These are phyloP conservation scores for Trametes punicea DNA, from an alignment of 768 basidiomycete species.

Conservation along the genomic window DNA sequence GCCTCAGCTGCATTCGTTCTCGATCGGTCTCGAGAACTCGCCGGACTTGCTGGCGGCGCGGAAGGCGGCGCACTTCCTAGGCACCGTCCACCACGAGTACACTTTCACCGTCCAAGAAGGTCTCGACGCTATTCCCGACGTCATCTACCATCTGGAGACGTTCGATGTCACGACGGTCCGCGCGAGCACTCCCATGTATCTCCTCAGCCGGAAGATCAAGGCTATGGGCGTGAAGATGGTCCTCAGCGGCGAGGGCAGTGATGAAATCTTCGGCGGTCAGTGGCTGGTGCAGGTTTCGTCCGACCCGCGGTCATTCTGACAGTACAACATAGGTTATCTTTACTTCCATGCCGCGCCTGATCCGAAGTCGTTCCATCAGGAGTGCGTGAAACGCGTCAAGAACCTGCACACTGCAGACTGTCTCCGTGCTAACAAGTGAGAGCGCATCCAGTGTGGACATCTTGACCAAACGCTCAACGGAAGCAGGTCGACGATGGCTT, in stretches of 20 bases:
- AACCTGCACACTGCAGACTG: constrained; percentile 98
- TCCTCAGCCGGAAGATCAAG: constrained; percentile 97
- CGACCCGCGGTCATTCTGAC: constrained; percentile 11
- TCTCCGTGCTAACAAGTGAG: constrained; percentile 94
- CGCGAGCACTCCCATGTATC: constrained; percentile 98
- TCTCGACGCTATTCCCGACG: constrained; percentile 93
- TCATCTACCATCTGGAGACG: constrained; percentile 97
- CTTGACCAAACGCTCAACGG: neutral
- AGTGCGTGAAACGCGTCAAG: constrained; percentile 92
- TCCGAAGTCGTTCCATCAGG: constrained; percentile 85
- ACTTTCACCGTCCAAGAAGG: constrained; percentile 98
- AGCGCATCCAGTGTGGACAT: neutral
- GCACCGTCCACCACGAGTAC: constrained; percentile 96
- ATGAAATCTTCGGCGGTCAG: constrained; percentile 92
- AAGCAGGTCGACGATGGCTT: constrained; percentile 93
- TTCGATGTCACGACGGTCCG: constrained; percentile 99
- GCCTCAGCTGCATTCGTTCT: constrained; percentile 98
- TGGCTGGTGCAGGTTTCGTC: neutral
- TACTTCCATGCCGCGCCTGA: constrained; percentile 99
- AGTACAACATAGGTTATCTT: constrained; percentile 68
- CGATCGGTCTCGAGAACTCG: constrained; percentile 90
- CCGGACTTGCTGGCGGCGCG: constrained; percentile 93
- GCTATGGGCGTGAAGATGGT: constrained; percentile 99
- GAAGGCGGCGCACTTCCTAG: constrained; percentile 89
- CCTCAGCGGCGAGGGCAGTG: constrained; percentile 93